Evolutionary conservation across 768 basidiomycete species (phyloP), one percentile per base, ranked within the genome.

Genomic region (Amylocystis lapponica): DNA sequence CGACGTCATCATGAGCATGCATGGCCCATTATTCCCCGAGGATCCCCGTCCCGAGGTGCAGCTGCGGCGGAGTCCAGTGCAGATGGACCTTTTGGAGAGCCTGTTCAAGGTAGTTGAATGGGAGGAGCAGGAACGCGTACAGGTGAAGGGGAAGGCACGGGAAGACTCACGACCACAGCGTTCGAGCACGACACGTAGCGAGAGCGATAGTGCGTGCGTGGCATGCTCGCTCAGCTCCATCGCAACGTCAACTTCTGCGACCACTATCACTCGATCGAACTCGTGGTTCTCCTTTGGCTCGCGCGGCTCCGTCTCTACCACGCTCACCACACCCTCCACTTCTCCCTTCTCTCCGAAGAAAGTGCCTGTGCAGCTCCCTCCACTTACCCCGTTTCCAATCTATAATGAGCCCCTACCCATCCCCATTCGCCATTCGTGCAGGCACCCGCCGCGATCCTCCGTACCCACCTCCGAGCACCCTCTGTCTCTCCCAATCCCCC

Each of bases 1-100:
- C 37, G 76, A 79, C 27, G 79, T 83, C 38, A 60, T 78, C 33
- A 56, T 56, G 34, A 71, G 73, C 55, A 81, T 83, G 76, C 67
- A 74, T 31, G 81, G 81, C 4, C 65, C 69, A 4, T 64, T 83
- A 16, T 83, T 83, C 51, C 76, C 72, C 2, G 47, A 57, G 4
- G 67, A 73, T 40, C 37, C 29, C 17, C 14, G 36, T 22, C 36
- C 16, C 9, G 42, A 39, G 14, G 20, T 46, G n/a, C 39, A 43
- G 23, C n/a, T 45, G 5, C 44, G 30, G 17, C 33, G 25, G 42
- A 45, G 21, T 16, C n/a, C 33, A 2, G 41, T 37, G n/a, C 52
- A 54, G 21, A 32, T 37, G 21, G 49, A 48, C 21, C 47, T 54
- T 25, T 43, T 50, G 17, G 49, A 45, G 12, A 46, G 43, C 29